Conservation (phyloP, 2,329 filamentous ascomycete genomes). For the Aspergillus quadrilineatus region DNA sequence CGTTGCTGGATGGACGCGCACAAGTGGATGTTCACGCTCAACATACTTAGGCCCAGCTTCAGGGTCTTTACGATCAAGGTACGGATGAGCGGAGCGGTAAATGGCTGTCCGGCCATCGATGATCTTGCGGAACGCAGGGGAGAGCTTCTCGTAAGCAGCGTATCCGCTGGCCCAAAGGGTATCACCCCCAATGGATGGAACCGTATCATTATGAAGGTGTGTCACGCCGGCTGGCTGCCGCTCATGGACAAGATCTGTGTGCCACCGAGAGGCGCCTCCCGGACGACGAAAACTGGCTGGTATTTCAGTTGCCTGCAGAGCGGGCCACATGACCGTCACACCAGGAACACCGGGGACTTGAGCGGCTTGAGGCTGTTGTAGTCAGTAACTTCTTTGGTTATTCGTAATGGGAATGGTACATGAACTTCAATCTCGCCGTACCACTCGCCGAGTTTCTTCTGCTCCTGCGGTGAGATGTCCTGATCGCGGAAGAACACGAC, state of each 20-base stretch:
- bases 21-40: constrained; percentile 67
- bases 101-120: constrained; percentile 67
- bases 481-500: constrained; percentile 69
- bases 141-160: constrained; percentile 70
- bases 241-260: constrained; percentile 70
- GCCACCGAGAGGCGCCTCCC: constrained; percentile 68
- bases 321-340: constrained; percentile 69
- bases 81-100: constrained; percentile 65
- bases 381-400: neutral
- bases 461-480: constrained; percentile 60
- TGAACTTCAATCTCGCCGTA: constrained; percentile 68
- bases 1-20: constrained; percentile 69
- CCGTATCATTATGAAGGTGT: constrained; percentile 67
- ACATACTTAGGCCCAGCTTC: constrained; percentile 63
- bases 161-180: constrained; percentile 73
- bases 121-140: constrained; percentile 66
- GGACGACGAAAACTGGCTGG: constrained; percentile 64
- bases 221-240: constrained; percentile 69
- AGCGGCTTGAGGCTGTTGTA: constrained; percentile 63
- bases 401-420: constrained; percentile 43
- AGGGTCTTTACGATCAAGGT: constrained; percentile 64
- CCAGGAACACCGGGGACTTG: constrained; percentile 67
- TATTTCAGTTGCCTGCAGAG: constrained; percentile 61
- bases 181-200: constrained; percentile 66
- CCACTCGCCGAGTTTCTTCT: constrained; percentile 62